These are phyloP conservation scores for Paracamarosporium sp. DNA, from an alignment of 2,329 filamentous ascomycete species.

Conservation along the genomic window DNA sequence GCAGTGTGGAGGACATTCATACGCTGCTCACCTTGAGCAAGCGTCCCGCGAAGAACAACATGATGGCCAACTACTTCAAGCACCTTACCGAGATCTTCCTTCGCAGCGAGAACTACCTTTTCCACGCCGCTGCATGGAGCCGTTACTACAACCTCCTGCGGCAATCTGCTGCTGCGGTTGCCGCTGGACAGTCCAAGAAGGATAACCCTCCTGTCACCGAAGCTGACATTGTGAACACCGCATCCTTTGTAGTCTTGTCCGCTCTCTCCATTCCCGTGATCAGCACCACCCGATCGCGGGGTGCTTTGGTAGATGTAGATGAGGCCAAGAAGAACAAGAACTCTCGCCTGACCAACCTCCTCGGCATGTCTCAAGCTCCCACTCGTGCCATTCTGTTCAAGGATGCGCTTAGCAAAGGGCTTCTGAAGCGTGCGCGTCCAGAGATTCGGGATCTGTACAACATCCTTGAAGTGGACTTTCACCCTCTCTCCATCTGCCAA, in stretches of 20 bases:
- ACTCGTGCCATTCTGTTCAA: conserved; percentile 92
- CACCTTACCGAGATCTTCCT: conserved; percentile 98
- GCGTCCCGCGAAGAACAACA: conserved; percentile 95
- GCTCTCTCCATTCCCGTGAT: conserved; percentile 98
- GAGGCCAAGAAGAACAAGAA: conserved; percentile 99
- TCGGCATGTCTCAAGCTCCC: conserved; percentile 89
- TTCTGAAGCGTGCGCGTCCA: conserved; percentile 88
- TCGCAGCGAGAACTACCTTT: conserved; percentile 98
- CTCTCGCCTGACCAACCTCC: conserved; percentile 90
- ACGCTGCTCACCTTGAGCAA: conserved; percentile 97
- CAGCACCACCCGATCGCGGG: conserved; percentile 94
- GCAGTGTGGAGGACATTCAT: conserved; percentile 98
- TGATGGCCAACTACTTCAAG: conserved; percentile 99
- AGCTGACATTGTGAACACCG: conserved; percentile 89
- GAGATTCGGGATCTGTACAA: conserved; percentile 98
- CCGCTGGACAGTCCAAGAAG: conserved; percentile 86
- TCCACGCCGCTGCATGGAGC: conserved; percentile 97
- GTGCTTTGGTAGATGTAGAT: conserved; percentile 94
- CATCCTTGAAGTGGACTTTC: conserved; percentile 98
- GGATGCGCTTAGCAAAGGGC: conserved; percentile 91
- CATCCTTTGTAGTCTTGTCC: conserved; percentile 93
- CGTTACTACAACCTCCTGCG: conserved; percentile 96
- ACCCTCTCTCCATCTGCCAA: conserved; percentile 97
- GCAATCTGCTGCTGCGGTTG: conserved; percentile 83
- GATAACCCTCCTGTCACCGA: conserved; percentile 92